Percentiles rank a stretch among this genome's conserved stretches.
Evolutionary conservation across 768 basidiomycete species (phyloP).

Genomic region (Trichaptum fuscoviolaceum): DNA sequence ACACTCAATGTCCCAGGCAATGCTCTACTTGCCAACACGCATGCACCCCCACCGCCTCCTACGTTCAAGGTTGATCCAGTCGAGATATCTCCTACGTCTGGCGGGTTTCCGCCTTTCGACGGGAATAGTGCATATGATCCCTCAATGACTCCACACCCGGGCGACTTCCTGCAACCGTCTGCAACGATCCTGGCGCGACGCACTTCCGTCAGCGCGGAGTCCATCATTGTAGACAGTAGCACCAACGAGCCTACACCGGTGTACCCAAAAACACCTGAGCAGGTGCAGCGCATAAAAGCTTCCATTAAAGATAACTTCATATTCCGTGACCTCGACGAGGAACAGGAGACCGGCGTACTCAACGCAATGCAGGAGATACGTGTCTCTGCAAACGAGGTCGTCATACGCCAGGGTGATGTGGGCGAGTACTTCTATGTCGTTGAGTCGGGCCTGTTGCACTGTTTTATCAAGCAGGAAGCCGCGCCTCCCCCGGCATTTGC

Average conservation of each 20-base stretch:
- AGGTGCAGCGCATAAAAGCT: slow-evolving; percentile 80
- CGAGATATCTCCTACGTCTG: slow-evolving; percentile 58
- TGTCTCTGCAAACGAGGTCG: slow-evolving; percentile 70
- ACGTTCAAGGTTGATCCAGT: slow-evolving; percentile 55
- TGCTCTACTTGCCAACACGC: slow-evolving; percentile 52
- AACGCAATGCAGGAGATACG: slow-evolving; percentile 91
- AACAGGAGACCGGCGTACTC: slow-evolving; percentile 88
- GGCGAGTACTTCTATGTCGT: slow-evolving; percentile 98
- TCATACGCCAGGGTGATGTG: slow-evolving; percentile 94
- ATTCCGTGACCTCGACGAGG: slow-evolving; percentile 94
- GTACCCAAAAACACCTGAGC: slow-evolving; percentile 75
- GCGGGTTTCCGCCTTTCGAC: slow-evolving; percentile 28
- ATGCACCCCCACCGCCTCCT: slow-evolving; percentile 33
- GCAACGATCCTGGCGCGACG: slow-evolving; percentile 84
- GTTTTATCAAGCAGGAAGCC: slow-evolving; percentile 71
- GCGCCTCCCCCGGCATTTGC: slow-evolving; percentile 55
- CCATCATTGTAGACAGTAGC: slow-evolving; percentile 76
- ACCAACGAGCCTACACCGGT: slow-evolving; percentile 65
- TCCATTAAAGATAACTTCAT: slow-evolving; percentile 89
- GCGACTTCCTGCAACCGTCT: slow-evolving; percentile 68
- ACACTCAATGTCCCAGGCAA: slow-evolving; percentile 79
- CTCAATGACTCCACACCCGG: slow-evolving; percentile 33
- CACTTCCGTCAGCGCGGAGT: slow-evolving; percentile 94
- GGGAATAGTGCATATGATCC: not conserved
- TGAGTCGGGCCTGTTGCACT: slow-evolving; percentile 80